phyloP scores from a whole-genome alignment of 352 stramenopile genomes.

The Phytophthora uliginosa region DNA sequence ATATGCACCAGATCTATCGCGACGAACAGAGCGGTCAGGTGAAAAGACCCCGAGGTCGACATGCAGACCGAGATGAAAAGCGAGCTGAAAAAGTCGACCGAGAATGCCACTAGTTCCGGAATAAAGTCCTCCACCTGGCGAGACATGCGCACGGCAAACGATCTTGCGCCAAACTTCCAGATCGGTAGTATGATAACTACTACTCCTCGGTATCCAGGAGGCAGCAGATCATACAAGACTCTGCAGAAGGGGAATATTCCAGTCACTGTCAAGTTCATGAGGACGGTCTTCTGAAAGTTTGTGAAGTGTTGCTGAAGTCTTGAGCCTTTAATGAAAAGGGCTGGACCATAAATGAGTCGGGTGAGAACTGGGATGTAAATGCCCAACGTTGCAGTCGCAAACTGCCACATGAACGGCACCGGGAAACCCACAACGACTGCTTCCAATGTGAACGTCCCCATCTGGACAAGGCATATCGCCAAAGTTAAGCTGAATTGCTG shows the following conservation, averaged over 20 bases:
- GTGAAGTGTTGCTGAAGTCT: not conserved
- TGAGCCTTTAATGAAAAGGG: not conserved
- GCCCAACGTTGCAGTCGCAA: not conserved
- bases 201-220: not conserved
- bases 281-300: not conserved
- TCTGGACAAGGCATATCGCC: not conserved
- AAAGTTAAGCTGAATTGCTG: not conserved
- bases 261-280: slow-evolving; percentile 1
- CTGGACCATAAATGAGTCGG: not conserved
- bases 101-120: slow-evolving; percentile 17
- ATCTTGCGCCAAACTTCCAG: slow-evolving; percentile 17
- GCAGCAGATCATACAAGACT: slow-evolving; percentile 7
- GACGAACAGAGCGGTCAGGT: slow-evolving; percentile 9
- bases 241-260: slow-evolving; percentile 8
- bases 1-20: not conserved
- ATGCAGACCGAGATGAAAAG: slow-evolving; percentile 33
- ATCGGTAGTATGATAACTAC: slow-evolving; percentile 6
- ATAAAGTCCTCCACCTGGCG: slow-evolving; percentile 22
- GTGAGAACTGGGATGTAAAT: slow-evolving; percentile 1
- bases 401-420: not conserved
- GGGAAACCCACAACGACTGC: not conserved
- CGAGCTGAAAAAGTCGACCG: slow-evolving; percentile 20
- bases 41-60: slow-evolving; percentile 6
- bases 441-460: not conserved
- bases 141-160: not conserved